Conservation (phyloP, 1,139 yeast genomes). For the Geotrichum carabidarum region DNA sequence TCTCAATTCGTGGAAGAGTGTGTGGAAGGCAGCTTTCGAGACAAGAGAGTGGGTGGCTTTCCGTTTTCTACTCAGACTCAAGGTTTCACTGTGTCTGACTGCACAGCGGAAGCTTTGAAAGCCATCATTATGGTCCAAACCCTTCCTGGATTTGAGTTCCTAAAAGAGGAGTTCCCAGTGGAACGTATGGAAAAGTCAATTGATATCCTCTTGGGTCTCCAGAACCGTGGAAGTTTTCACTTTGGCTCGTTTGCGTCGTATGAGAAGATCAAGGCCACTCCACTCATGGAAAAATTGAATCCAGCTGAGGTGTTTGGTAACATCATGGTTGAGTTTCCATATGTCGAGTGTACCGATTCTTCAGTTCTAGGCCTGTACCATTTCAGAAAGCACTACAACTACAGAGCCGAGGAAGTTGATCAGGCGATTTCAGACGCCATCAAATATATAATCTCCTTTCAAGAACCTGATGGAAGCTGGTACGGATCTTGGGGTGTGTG, state of each 20-base stretch:
- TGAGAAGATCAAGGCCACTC: constrained; percentile 78
- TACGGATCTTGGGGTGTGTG: constrained; percentile 99
- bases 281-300: constrained; percentile 67
- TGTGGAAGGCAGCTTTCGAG: constrained; percentile 74
- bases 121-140: constrained; percentile 89
- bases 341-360: constrained; percentile 96
- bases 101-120: constrained; percentile 93
- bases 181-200: constrained; percentile 60
- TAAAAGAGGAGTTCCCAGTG: constrained; percentile 49
- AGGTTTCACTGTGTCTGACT: constrained; percentile 94
- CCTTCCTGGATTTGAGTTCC: constrained; percentile 49
- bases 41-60: constrained; percentile 87
- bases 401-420: constrained; percentile 60
- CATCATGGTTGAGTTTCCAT: constrained; percentile 97
- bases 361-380: constrained; percentile 82
- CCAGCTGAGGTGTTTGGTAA: constrained; percentile 98
- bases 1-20: constrained; percentile 85
- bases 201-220: constrained; percentile 63
- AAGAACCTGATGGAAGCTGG: constrained; percentile 86
- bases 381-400: constrained; percentile 59
- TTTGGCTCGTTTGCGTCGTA: constrained; percentile 92
- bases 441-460: constrained; percentile 61
- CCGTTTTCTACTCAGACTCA: constrained; percentile 94
- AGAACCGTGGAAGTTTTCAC: constrained; percentile 74
- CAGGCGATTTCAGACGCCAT: constrained; percentile 69